phyloP scores from a whole-genome alignment of 768 basidiomycete species.

The Tremella mesenterica region DNA sequence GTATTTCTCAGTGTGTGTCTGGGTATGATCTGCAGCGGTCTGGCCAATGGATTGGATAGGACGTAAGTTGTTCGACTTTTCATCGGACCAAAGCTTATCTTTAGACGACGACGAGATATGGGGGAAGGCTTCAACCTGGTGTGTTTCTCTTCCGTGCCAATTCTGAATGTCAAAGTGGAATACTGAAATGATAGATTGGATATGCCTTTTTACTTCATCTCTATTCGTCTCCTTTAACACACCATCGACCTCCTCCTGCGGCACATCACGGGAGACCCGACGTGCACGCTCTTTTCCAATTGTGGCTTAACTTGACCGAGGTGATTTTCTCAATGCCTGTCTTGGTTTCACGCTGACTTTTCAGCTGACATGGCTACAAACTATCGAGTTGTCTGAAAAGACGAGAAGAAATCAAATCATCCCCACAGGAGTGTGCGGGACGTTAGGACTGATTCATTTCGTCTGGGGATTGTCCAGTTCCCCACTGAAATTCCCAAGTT shows the following conservation, averaged over 20 bases:
- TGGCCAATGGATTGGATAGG: constrained; percentile 35
- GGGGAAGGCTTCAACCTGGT: constrained; percentile 40
- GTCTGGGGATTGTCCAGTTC: constrained; percentile 31
- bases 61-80: constrained; percentile 11
- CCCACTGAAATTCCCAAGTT: constrained; percentile 39
- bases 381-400: constrained; percentile 22
- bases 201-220: constrained; percentile 38
- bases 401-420: constrained; percentile 24
- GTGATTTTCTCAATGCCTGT: constrained; percentile 4
- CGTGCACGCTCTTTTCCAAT: constrained; percentile 35
- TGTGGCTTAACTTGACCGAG: constrained; percentile 36
- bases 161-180: constrained; percentile 3
- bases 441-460: constrained; percentile 28
- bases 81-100: no score
- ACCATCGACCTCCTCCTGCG: constrained; percentile 27
- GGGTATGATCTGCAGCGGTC: constrained; percentile 24
- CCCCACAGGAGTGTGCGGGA: constrained; percentile 33
- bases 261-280: constrained; percentile 30
- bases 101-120: constrained; percentile 24
- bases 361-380: constrained; percentile 36
- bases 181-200: constrained; percentile 29
- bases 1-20: constrained; percentile 37
- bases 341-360: background rate
- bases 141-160: background rate
- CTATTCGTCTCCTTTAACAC: constrained; percentile 38